Evolutionary conservation across 129 eudicot genomes (phyloP).

Genomic region (Artemisia argyi): DNA sequence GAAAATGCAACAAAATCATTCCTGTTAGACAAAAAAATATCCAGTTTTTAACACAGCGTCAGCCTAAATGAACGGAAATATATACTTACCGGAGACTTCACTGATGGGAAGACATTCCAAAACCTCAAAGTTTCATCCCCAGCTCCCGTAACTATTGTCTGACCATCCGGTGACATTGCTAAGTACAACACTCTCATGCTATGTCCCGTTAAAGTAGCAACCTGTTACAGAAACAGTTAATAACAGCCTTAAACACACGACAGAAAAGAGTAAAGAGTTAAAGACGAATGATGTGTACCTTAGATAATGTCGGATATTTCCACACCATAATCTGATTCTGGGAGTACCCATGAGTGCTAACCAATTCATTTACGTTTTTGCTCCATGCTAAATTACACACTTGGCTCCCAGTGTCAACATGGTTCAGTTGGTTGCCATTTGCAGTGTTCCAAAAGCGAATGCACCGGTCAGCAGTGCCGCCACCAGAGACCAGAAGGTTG

Average conservation of each 20-base stretch:
- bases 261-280: background rate
- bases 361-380: constrained; percentile 89
- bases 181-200: constrained; percentile 84
- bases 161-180: constrained; percentile 98
- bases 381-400: constrained; percentile 98
- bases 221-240: constrained; percentile 35
- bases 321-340: constrained; percentile 98
- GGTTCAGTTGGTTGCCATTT: constrained; percentile 78
- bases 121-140: constrained; percentile 94
- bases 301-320: constrained; percentile 90
- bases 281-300: constrained; percentile 42
- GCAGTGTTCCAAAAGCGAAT: constrained; percentile 95
- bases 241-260: background rate
- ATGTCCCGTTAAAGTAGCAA: constrained; percentile 94
- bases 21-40: background rate
- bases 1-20: constrained; percentile 26
- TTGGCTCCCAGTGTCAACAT: constrained; percentile 97
- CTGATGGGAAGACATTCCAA: constrained; percentile 96
- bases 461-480: constrained; percentile 98
- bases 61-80: background rate
- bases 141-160: constrained; percentile 97
- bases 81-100: constrained; percentile 70
- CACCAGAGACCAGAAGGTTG: constrained; percentile 91
- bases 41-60: background rate
- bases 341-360: constrained; percentile 97